A percentile compares a stretch with the other conserved stretches of the same genome.
phyloP scores from a whole-genome alignment of 164 flowering plant genomes.

The Taxillus chinensis region DNA sequence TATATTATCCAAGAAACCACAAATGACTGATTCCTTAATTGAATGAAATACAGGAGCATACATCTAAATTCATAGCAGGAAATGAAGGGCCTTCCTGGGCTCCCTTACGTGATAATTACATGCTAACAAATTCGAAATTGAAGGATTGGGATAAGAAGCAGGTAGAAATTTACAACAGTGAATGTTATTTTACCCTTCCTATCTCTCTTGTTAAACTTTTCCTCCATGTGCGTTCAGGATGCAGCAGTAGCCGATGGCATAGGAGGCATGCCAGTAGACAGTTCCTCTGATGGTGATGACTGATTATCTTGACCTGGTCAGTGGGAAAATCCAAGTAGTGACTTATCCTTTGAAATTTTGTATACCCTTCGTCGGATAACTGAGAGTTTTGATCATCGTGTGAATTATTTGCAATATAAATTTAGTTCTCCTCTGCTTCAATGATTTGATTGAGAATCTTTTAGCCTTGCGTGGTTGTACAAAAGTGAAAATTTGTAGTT shows the following conservation, averaged over 20 bases:
- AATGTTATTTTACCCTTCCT: background rate
- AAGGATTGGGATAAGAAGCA: constrained; percentile 87
- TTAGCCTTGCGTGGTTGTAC: no score
- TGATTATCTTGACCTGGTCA: no score
- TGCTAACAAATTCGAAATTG: constrained; percentile 73
- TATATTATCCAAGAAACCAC: no score
- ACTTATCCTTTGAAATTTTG: no score
- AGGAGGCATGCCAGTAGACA: constrained; percentile 20
- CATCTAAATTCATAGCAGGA: constrained; percentile 16
- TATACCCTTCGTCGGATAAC: no score
- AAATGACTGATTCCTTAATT: background rate
- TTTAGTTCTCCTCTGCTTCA: no score
- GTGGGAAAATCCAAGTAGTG: no score
- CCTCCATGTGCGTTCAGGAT: constrained; percentile 17
- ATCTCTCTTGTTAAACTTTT: background rate
- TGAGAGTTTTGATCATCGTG: no score
- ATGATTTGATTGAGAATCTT: no score
- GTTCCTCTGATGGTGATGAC: constrained; percentile 36
- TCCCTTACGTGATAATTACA: constrained; percentile 75
- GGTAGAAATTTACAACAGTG: constrained; percentile 25
- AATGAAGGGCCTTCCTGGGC: constrained; percentile 76
- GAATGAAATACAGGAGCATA: constrained; percentile 28
- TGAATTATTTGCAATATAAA: no score
- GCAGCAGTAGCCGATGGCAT: constrained; percentile 18
- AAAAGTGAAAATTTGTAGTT: no score